phyloP scores from a whole-genome alignment of 257 asterid species.

The Coffea eugenioides region DNA sequence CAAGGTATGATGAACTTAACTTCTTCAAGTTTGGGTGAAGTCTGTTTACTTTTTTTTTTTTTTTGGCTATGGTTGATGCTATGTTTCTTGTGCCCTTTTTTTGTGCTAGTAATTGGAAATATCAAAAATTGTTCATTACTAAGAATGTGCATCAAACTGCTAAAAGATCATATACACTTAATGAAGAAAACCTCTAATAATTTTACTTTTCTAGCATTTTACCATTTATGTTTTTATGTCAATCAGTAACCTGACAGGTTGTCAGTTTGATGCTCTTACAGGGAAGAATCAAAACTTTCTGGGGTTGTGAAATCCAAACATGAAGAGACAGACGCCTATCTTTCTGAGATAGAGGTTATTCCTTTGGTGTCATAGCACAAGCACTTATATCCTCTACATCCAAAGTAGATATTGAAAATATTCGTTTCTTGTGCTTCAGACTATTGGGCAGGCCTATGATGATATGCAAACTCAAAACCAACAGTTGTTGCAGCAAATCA shows the following conservation, averaged over 20 bases:
- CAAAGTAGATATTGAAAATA: constrained; percentile 7
- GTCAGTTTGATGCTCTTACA: constrained; percentile 30
- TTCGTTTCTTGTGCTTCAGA: constrained; percentile 50
- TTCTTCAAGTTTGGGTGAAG: background rate
- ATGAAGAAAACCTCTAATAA: background rate
- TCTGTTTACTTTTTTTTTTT: background rate
- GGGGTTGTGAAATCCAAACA: constrained; percentile 72
- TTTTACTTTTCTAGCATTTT: background rate
- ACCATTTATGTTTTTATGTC: constrained; percentile 4
- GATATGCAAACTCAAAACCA: constrained; percentile 98
- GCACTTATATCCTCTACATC: background rate
- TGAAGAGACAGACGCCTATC: constrained; percentile 93
- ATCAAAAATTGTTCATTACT: background rate
- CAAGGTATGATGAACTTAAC: background rate
- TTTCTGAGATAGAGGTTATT: constrained; percentile 91
- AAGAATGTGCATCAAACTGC: background rate
- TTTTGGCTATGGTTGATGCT: background rate
- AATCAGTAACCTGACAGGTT: background rate
- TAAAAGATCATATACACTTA: background rate
- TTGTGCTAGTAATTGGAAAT: background rate
- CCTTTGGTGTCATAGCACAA: constrained; percentile 1
- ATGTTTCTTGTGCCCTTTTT: background rate
- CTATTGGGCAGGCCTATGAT: constrained; percentile 95
- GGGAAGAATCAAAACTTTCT: constrained; percentile 67
- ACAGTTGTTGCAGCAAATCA: constrained; percentile 89